Conservation (phyloP, 768 basidiomycete genomes). For the Lentinula boryana region DNA sequence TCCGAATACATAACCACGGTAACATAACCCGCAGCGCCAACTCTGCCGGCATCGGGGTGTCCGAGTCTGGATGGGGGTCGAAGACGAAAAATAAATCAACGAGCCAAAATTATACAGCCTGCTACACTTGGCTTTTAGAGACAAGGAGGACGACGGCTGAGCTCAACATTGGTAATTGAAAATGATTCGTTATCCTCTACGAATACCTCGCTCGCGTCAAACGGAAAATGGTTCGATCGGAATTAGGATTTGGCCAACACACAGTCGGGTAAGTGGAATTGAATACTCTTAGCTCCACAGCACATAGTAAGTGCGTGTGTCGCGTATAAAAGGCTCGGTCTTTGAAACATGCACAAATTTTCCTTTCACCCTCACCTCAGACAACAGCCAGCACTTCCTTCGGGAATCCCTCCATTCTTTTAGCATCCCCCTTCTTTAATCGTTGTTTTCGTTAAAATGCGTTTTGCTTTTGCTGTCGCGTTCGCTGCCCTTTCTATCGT, state of each 20-base stretch:
- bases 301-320: not conserved
- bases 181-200: too few relatives aligned
- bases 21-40: too few relatives aligned
- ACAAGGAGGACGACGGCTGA: too few relatives aligned
- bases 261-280: not conserved
- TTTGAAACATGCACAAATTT: not conserved
- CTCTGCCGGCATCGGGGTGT: too few relatives aligned
- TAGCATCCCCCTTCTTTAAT: not conserved
- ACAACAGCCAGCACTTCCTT: not conserved
- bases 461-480: not conserved
- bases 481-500: not conserved
- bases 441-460: not conserved
- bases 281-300: not conserved
- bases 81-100: too few relatives aligned
- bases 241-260: not conserved
- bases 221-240: too few relatives aligned
- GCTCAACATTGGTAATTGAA: too few relatives aligned
- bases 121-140: too few relatives aligned
- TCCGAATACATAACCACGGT: too few relatives aligned
- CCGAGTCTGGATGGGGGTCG: too few relatives aligned
- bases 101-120: too few relatives aligned
- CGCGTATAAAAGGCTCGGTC: not conserved
- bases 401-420: slow-evolving; percentile 2
- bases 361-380: not conserved
- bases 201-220: too few relatives aligned